A percentile compares a stretch with the other conserved stretches of the same genome.
Evolutionary conservation across 495 filamentous ascomycete genomes (phyloP).

Genomic region (Tuber melanosporum): DNA sequence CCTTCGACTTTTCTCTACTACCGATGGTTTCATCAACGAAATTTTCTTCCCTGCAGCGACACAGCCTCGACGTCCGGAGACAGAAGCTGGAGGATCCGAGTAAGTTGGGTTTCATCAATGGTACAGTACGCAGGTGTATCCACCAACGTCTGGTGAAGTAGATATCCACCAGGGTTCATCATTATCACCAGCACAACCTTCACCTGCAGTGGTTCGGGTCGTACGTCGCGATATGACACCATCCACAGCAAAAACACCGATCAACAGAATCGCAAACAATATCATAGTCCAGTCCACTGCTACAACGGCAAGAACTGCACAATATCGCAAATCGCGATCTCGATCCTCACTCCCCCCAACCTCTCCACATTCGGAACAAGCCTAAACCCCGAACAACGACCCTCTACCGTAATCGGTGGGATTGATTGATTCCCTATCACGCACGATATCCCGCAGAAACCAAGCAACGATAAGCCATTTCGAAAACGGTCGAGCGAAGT

Average conservation of each 20-base stretch:
- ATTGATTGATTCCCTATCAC: neutral
- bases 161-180: neutral
- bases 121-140: neutral
- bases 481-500: too few species aligned
- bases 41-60: neutral
- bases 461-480: too few species aligned
- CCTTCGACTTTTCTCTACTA: neutral
- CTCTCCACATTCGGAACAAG: neutral
- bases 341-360: neutral
- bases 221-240: neutral
- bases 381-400: neutral
- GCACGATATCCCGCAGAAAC: too few species aligned
- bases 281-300: neutral
- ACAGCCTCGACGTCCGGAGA: neutral
- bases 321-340: conserved; percentile 1
- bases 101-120: neutral
- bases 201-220: neutral
- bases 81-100: neutral
- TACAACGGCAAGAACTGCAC: neutral
- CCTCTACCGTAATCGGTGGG: neutral
- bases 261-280: conserved; percentile 2
- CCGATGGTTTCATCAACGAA: neutral
- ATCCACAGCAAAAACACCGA: neutral
- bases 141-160: neutral
- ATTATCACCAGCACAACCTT: neutral